Conservation (phyloP, 2,329 filamentous ascomycete species). For the Claviceps maximensis region DNA sequence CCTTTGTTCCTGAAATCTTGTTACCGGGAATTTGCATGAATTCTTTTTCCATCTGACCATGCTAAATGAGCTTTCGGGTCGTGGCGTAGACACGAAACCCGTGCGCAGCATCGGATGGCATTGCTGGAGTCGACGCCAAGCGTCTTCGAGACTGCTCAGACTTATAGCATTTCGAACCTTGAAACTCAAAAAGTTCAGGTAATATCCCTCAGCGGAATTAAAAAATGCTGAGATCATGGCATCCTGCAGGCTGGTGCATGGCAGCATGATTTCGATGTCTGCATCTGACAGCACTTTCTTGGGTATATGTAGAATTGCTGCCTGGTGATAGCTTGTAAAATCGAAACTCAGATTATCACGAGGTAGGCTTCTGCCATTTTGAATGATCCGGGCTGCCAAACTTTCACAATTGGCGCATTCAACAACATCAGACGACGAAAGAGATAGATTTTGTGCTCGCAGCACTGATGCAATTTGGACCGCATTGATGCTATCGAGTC, state of each 20-base stretch:
- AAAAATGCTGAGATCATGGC: slow-evolving; percentile 69
- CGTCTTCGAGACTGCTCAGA: slow-evolving; percentile 29
- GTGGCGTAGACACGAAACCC: slow-evolving; percentile 53
- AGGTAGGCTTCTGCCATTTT: slow-evolving; percentile 5
- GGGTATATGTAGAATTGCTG: slow-evolving; percentile 18
- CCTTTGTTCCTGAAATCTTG: background rate
- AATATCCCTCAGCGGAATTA: slow-evolving; percentile 51
- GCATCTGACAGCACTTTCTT: slow-evolving; percentile 8
- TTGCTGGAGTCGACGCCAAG: slow-evolving; percentile 44
- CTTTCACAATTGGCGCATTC: slow-evolving; percentile 38
- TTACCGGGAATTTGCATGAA: slow-evolving; percentile 8
- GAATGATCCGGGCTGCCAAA: slow-evolving; percentile 19
- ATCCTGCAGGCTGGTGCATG: slow-evolving; percentile 67
- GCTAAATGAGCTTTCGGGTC: slow-evolving; percentile 49
- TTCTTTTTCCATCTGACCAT: slow-evolving; percentile 50
- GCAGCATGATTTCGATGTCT: slow-evolving; percentile 46
- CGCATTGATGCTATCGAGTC: slow-evolving; percentile 81
- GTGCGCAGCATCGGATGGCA: slow-evolving; percentile 62
- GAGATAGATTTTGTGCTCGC: slow-evolving; percentile 39
- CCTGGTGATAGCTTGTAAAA: slow-evolving; percentile 24
- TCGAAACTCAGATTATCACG: slow-evolving; percentile 17
- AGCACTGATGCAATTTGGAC: slow-evolving; percentile 61
- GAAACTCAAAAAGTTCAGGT: slow-evolving; percentile 61
- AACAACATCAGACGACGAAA: slow-evolving; percentile 63
- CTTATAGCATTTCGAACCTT: slow-evolving; percentile 29